A percentile compares a stretch with the other conserved stretches of the same genome.
Conservation (phyloP, 2,329 filamentous ascomycete genomes). For the Mycocentrospora acerina region DNA sequence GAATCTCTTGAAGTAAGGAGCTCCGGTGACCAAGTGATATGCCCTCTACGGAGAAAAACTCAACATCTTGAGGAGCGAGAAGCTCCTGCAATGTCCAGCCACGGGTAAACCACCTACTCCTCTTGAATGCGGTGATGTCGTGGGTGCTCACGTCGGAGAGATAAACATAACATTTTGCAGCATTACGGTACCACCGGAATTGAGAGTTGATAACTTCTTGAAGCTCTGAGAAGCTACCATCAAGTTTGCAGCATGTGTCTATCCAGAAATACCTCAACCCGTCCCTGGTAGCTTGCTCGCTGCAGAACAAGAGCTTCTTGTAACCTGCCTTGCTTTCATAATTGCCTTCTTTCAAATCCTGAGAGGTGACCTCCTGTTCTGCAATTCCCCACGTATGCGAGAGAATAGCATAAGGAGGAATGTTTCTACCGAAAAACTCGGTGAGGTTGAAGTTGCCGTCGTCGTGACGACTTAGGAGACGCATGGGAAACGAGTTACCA, state of each 20-base stretch:
- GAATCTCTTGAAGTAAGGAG: too few relatives aligned
- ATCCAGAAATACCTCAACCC: constrained; percentile 24
- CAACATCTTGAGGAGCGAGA: too few relatives aligned
- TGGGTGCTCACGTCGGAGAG: constrained; percentile 5
- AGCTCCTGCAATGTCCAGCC: too few relatives aligned
- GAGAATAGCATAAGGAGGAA: constrained; percentile 3
- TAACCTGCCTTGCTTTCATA: constrained; percentile 1
- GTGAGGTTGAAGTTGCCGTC: not conserved
- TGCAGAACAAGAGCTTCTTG: constrained; percentile 1
- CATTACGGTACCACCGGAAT: constrained; percentile 3
- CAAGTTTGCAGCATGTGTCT: constrained; percentile 26
- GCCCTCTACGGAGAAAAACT: too few relatives aligned
- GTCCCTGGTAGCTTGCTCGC: constrained; percentile 17
- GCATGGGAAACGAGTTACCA: too few relatives aligned
- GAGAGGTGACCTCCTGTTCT: constrained; percentile 1
- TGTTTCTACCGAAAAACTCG: not conserved
- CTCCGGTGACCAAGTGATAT: too few relatives aligned
- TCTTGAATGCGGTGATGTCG: too few relatives aligned
- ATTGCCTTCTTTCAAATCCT: not conserved
- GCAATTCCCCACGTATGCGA: constrained; percentile 2
- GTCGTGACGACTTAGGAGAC: not conserved
- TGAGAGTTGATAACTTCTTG: not conserved
- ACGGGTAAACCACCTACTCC: too few relatives aligned
- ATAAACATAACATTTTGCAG: constrained; percentile 2
- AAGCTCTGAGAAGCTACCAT: constrained; percentile 7